phyloP scores from a whole-genome alignment of 192 early-diverging fungal genomes.

The Coemansia sp. region DNA sequence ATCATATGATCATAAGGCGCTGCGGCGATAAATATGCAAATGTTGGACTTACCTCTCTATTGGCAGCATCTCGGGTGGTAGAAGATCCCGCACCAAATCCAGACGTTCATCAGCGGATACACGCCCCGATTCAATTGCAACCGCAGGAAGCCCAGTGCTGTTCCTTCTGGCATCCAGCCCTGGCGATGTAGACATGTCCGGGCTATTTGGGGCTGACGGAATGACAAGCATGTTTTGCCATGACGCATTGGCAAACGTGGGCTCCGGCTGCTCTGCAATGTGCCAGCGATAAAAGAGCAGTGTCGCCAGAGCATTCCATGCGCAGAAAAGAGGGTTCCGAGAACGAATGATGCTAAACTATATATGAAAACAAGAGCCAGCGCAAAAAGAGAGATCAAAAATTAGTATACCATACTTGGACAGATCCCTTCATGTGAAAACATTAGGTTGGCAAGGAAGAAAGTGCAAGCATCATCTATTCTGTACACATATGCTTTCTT shows the following conservation, averaged over 20 bases:
- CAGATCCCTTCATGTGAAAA: not conserved
- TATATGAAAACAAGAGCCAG: not conserved
- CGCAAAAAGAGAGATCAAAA: not conserved
- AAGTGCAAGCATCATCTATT: no score
- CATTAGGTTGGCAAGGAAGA: no score
- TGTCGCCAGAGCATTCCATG: conserved; percentile 46
- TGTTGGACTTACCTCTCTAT: conserved; percentile 37
- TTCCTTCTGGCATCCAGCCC: not conserved
- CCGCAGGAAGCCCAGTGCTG: conserved; percentile 2
- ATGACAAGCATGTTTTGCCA: conserved; percentile 44
- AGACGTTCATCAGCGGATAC: conserved; percentile 25
- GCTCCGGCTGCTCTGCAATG: conserved; percentile 23
- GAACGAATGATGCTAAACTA: conserved; percentile 55
- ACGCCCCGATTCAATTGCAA: conserved; percentile 12
- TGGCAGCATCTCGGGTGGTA: conserved; percentile 35
- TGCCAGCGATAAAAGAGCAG: conserved; percentile 54
- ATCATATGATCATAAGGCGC: no score
- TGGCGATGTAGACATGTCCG: not conserved
- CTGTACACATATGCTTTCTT: no score
- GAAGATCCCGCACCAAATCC: conserved; percentile 32
- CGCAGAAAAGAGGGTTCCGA: conserved; percentile 44
- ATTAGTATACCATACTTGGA: not conserved
- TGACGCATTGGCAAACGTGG: conserved; percentile 32
- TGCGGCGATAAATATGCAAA: not conserved
- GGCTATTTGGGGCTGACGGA: conserved; percentile 2